Evolutionary conservation across 129 eudicot genomes (phyloP).

Genomic region (Glebionis coronaria): DNA sequence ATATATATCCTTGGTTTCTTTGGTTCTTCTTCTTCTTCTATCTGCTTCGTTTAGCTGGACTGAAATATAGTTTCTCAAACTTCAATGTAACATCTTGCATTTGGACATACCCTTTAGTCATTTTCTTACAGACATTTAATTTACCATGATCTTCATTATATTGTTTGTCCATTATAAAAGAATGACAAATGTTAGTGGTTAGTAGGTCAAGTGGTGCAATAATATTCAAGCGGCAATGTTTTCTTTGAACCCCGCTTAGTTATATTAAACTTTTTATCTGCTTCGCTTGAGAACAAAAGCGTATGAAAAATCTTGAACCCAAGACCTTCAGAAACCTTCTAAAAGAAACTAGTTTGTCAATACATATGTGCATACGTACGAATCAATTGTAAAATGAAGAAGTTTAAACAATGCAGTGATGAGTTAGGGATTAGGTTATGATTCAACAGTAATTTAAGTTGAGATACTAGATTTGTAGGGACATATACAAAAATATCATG

Average conservation of each 20-base stretch:
- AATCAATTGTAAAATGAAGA: too few species aligned
- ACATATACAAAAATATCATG: conserved; percentile 18
- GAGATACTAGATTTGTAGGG: conserved; percentile 34
- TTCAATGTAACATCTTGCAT: conserved; percentile 35
- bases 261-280: too few species aligned
- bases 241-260: too few species aligned
- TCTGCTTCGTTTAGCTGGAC: conserved; percentile 19
- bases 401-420: too few species aligned
- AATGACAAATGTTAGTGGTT: too few species aligned
- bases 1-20: conserved; percentile 14
- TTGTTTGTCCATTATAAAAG: too few species aligned
- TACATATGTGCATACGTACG: neutral
- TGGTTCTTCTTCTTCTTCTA: conserved; percentile 30
- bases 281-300: too few species aligned
- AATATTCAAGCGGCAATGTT: too few species aligned
- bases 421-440: neutral
- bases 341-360: too few species aligned
- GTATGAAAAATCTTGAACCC: too few species aligned
- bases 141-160: neutral
- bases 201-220: too few species aligned
- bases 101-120: conserved; percentile 12
- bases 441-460: conserved; percentile 6
- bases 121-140: conserved; percentile 5
- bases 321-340: too few species aligned
- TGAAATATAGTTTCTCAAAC: conserved; percentile 38